These are phyloP conservation scores for Cucurbita moschata DNA, from an alignment of 306 rosid genomes.

Conservation along the genomic window DNA sequence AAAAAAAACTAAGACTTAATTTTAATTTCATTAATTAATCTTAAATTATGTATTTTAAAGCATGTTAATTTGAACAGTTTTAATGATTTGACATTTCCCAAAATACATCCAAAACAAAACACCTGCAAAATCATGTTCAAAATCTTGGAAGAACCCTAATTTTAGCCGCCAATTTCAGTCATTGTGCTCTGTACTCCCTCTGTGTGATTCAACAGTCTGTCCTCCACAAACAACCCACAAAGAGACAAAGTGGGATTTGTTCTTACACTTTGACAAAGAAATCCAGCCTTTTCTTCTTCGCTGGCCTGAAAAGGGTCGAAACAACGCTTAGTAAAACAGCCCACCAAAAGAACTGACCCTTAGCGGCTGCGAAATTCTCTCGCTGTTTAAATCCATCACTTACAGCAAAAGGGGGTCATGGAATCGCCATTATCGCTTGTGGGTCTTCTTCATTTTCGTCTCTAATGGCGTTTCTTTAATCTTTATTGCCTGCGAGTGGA, in stretches of 20 bases:
- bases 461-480: constrained; percentile 14
- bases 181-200: not conserved
- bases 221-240: not conserved
- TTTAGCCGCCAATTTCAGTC: not conserved
- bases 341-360: not conserved
- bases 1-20: too few relatives aligned
- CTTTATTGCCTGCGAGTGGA: not conserved
- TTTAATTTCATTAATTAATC: too few relatives aligned
- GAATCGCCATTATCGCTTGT: constrained; percentile 36
- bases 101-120: not conserved
- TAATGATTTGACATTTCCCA: not conserved
- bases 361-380: not conserved
- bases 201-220: not conserved
- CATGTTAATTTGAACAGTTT: not conserved
- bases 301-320: not conserved
- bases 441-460: constrained; percentile 28
- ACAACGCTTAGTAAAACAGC: not conserved
- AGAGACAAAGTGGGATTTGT: not conserved
- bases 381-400: constrained; percentile 19
- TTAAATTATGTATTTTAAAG: not conserved
- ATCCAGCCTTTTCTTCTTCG: not conserved
- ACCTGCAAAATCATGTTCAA: not conserved
- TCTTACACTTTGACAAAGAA: not conserved
- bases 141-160: not conserved
- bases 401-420: constrained; percentile 19